Evolutionary conservation across 495 filamentous ascomycete genomes (phyloP).

Genomic region (Daldinia concentrica): DNA sequence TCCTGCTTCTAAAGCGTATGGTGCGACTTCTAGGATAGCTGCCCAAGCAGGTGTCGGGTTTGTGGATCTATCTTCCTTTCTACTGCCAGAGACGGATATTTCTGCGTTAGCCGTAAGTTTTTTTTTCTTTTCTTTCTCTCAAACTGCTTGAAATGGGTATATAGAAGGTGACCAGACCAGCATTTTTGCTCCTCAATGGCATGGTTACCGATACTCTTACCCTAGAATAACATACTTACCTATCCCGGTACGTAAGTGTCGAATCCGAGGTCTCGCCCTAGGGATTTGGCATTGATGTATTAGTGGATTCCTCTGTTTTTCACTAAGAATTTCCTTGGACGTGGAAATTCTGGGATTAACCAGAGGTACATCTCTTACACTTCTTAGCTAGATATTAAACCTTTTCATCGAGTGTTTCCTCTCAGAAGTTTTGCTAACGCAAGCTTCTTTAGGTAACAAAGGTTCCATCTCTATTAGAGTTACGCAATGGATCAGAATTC

Average conservation of each 20-base stretch:
- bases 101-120: slow-evolving; percentile 29
- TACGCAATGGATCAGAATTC: background rate
- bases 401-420: background rate
- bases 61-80: slow-evolving; percentile 79
- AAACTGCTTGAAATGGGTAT: slow-evolving; percentile 64
- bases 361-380: slow-evolving; percentile 65
- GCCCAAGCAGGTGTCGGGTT: slow-evolving; percentile 73
- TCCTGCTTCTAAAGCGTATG: slow-evolving; percentile 74
- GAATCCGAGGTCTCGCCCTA: slow-evolving; percentile 35
- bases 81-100: slow-evolving; percentile 68
- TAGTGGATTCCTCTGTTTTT: slow-evolving; percentile 57
- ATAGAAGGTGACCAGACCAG: slow-evolving; percentile 85
- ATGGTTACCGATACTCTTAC: slow-evolving; percentile 91
- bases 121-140: slow-evolving; percentile 25
- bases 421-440: slow-evolving; percentile 53
- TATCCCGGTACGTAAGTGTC: slow-evolving; percentile 38
- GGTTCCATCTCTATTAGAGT: background rate
- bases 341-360: slow-evolving; percentile 61
- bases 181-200: slow-evolving; percentile 62
- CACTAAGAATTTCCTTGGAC: slow-evolving; percentile 59
- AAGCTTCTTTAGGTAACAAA: slow-evolving; percentile 55
- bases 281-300: slow-evolving; percentile 44
- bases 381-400: background rate
- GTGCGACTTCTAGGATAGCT: slow-evolving; percentile 72
- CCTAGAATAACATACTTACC: slow-evolving; percentile 70